Evolutionary conservation across 2,329 filamentous ascomycete genomes (phyloP), one percentile per base, ranked within the genome.

Genomic region (Chrysoporthe cubensis): DNA sequence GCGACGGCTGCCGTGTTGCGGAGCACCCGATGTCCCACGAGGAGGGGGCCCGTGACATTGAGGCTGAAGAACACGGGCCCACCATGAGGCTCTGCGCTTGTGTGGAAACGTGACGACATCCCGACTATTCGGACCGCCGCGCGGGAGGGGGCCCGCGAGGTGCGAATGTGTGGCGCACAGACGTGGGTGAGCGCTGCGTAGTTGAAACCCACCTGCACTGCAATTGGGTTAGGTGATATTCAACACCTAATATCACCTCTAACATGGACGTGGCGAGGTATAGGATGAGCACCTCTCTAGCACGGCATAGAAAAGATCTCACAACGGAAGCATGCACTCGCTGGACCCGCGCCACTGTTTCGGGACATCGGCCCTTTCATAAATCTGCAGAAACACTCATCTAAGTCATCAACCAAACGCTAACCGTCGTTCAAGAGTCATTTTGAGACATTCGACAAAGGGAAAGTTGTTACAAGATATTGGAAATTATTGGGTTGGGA

Each of bases 41-140:
- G 32, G 42, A 34, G 7, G 42, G 42, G 14, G 58, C 9, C 26
- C 14, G n/a, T 26, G 21, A 16, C 42, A 21, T 58, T 62, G 68
- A 64, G 57, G 65, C 68, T 67, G 42, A 54, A 61, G 34, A 65
- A 62, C 68, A 69, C 54, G 40, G 64, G 62, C 58, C 34, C 57
- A 62, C 26, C 50, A 6, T 4, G 40, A 7, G 56, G 50, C 21
- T 40, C 16, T 46, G 58, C 2, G 16, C 16, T 14, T 48, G 18
- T 37, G 43, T 21, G 4, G 42, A 34, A 14, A 61, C 40, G 59
- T 11, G 26, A 61, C 14, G 43, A 34, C 43, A 34, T 46, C 26
- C 40, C 18, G 40, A 4, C n/a, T 26, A 7, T 32, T 14, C 4
- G 9, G 50, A 32, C 6, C 13, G 6, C 32, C 4, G 14, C 50